Evolutionary conservation across 2,329 filamentous ascomycete genomes (phyloP).

Genomic region (Paecilomyces fulvus): DNA sequence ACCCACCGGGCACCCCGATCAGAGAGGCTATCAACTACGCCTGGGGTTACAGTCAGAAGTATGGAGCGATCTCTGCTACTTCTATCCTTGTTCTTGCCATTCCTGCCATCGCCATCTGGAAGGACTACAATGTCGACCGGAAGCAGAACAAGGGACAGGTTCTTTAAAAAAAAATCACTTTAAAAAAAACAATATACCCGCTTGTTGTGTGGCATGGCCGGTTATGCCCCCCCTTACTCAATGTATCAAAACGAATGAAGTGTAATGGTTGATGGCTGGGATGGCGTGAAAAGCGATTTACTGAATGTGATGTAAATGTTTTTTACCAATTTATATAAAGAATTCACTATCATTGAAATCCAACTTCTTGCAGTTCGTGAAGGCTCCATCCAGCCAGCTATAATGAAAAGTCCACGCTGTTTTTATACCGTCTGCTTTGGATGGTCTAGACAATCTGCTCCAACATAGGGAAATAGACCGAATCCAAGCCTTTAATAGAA

Average conservation of each 20-base stretch:
- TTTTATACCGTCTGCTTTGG: too few species aligned
- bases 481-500: too few species aligned
- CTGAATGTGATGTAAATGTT: background rate
- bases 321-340: background rate
- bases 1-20: constrained; percentile 18
- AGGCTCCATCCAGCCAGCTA: too few species aligned
- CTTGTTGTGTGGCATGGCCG: background rate
- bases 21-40: constrained; percentile 29
- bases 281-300: background rate
- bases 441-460: too few species aligned
- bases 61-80: constrained; percentile 27
- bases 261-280: background rate
- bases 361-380: background rate
- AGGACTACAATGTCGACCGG: constrained; percentile 31
- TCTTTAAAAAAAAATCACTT: constrained; percentile 8
- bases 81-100: constrained; percentile 23
- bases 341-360: background rate
- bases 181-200: background rate
- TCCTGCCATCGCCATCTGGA: constrained; percentile 29
- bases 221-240: background rate
- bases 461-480: too few species aligned
- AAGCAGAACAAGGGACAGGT: constrained; percentile 32
- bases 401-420: too few species aligned
- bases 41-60: constrained; percentile 31
- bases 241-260: background rate